Base-by-base conservation (phyloP, 2,329 filamentous ascomycete species). In the Neodidymelliopsis sp. region DNA sequence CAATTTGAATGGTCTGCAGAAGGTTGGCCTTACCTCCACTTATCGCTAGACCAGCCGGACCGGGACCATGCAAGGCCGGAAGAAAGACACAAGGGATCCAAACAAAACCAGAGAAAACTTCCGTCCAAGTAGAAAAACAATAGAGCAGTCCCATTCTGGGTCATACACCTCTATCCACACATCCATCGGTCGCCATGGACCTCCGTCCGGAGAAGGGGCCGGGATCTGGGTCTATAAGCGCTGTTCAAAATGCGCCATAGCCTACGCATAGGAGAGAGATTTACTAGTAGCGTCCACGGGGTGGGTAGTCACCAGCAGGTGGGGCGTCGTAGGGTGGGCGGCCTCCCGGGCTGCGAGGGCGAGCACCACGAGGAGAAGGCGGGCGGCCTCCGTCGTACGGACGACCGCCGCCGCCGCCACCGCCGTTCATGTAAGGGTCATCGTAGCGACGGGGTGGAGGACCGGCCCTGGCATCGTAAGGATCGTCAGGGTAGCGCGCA, bases 401-500 rank as follows among this genome's bases (percentile, higher is more conserved):
- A 57, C 81, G 76, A 46, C 82, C 79, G 54, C 81, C 78, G 43
- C 82, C 80, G 55, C 81, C 78, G 43, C 82, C 80, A 54, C 81
- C 78, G 49, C 82, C 80, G 67, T 85, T 81, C 66, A 80, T 65
- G 70, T 86, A 86, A 3, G 82, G 82, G 60, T 86, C 84, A 53
- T 76, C 70, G 59, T 84, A 82, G 66, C 73, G 72, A 60, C 80
- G 77, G 61, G 81, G 81, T 53, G 80, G 80, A 41, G 81, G 80
- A 33, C 80, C 78, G 42, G 77, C 78, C 49, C 75, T 75, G 51
- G 73, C 64, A 56, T 77, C 79, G 75, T 93, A 94, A 22, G 88
- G 87, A 63, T 94, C 90, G 49, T 91, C 88, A 66, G 89, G 89
- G 49, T 88, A 77, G 57, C 77, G 77, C 79, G 73, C 65, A 55